Evolutionary conservation across 2,329 filamentous ascomycete species (phyloP).

Genomic region (Aschersonia sp.): DNA sequence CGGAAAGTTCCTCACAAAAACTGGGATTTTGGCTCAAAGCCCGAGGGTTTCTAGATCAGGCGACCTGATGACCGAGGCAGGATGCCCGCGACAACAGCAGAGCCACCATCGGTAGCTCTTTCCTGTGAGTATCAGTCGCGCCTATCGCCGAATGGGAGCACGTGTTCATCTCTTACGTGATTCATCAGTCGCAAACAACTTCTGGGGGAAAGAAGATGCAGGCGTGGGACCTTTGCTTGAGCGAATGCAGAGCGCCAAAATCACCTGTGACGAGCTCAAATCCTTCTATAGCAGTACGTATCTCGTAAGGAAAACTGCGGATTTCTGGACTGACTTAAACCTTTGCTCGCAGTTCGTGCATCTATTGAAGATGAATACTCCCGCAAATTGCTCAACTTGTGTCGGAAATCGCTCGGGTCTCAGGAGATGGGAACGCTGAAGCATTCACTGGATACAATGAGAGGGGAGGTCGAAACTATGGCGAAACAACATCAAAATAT

Average conservation of each 20-base stretch:
- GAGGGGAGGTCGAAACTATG: constrained; percentile 83
- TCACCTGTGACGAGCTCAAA: constrained; percentile 85
- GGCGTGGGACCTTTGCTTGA: constrained; percentile 83
- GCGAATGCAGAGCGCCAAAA: constrained; percentile 89
- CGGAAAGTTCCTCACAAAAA: too few species aligned
- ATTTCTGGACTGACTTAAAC: not conserved
- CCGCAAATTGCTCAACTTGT: constrained; percentile 72
- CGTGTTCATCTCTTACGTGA: too few species aligned
- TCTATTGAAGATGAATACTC: constrained; percentile 95
- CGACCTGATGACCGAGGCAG: constrained; percentile 9
- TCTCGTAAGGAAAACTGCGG: not conserved
- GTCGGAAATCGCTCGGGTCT: constrained; percentile 78
- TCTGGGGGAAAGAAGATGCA: constrained; percentile 98
- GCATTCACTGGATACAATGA: constrained; percentile 71
- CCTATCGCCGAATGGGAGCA: too few species aligned
- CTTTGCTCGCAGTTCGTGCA: constrained; percentile 49
- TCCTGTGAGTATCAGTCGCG: constrained; percentile 37
- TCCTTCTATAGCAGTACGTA: constrained; percentile 69
- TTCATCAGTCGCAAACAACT: constrained; percentile 85
- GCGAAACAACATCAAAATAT: constrained; percentile 86
- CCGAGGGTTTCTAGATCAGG: not conserved
- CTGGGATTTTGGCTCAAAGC: not conserved
- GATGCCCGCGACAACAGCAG: constrained; percentile 48
- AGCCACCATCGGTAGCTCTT: constrained; percentile 49
- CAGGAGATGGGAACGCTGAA: constrained; percentile 74